These are phyloP conservation scores for Naganishia vishniacii DNA, from an alignment of 768 basidiomycete species.

Conservation along the genomic window DNA sequence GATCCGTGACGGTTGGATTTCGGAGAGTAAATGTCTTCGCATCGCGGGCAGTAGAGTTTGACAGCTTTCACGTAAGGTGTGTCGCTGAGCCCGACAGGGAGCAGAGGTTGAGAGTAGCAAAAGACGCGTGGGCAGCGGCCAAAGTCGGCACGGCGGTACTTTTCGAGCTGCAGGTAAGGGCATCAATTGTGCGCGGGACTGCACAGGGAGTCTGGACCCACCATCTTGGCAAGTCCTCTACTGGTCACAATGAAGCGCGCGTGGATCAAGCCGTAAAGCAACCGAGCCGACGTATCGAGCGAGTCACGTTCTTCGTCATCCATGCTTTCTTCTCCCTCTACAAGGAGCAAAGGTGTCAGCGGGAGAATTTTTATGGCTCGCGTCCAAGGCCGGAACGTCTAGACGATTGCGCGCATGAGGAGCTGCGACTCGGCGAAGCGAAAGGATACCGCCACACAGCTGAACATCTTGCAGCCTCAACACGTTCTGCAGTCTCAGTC, in stretches of 20 bases:
- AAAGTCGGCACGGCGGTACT: constrained; percentile 97
- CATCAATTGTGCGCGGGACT: background rate
- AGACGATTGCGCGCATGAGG: too few relatives aligned
- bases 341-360: background rate
- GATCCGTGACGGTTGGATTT: constrained; percentile 94
- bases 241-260: constrained; percentile 96
- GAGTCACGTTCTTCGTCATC: constrained; percentile 88
- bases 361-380: background rate
- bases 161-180: constrained; percentile 61
- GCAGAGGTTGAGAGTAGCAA: constrained; percentile 87
- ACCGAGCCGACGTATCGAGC: constrained; percentile 84
- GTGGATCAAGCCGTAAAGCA: constrained; percentile 93
- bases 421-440: too few relatives aligned
- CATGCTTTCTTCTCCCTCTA: constrained; percentile 74
- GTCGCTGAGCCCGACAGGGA: constrained; percentile 94
- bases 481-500: too few relatives aligned
- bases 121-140: constrained; percentile 96
- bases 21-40: constrained; percentile 97
- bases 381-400: too few relatives aligned
- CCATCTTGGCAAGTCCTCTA: constrained; percentile 92
- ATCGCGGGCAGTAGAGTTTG: constrained; percentile 95
- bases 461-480: too few relatives aligned
- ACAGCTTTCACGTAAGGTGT: constrained; percentile 98
- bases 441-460: too few relatives aligned
- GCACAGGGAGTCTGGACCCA: constrained; percentile 44